phyloP scores from a whole-genome alignment of 768 basidiomycete genomes.

The Rhodotorula taiwanensis region DNA sequence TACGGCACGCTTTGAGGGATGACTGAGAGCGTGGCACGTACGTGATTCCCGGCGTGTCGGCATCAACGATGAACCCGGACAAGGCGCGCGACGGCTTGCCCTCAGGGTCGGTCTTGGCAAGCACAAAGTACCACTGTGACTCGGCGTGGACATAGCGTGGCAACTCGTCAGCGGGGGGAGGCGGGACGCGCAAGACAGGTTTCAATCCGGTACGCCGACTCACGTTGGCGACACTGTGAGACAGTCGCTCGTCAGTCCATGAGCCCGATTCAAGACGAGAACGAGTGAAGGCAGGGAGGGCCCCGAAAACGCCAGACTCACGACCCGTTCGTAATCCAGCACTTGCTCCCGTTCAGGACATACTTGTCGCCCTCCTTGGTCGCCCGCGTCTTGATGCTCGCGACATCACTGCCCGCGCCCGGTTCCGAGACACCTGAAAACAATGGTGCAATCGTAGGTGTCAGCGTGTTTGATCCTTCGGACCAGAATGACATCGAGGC shows the following conservation, averaged over 20 bases:
- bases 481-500: too few relatives aligned
- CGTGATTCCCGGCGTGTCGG: constrained; percentile 28
- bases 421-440: constrained; percentile 39
- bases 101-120: constrained; percentile 45
- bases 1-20: too few relatives aligned
- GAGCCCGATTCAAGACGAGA: too few relatives aligned
- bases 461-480: too few relatives aligned
- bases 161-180: too few relatives aligned
- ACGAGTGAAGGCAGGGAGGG: neutral
- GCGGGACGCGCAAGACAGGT: neutral
- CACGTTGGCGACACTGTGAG: constrained; percentile 4
- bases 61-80: constrained; percentile 45
- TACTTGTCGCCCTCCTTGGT: constrained; percentile 44
- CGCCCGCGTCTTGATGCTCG: constrained; percentile 46
- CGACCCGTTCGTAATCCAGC: constrained; percentile 45
- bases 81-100: constrained; percentile 44
- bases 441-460: too few relatives aligned
- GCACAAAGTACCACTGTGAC: constrained; percentile 48
- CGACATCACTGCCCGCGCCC: constrained; percentile 47
- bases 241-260: too few relatives aligned
- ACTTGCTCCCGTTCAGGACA: constrained; percentile 38
- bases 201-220: neutral
- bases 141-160: too few relatives aligned
- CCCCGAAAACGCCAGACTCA: constrained; percentile 6
- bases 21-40: constrained; percentile 6